Percentiles rank a stretch among this genome's conserved stretches.
phyloP scores from a whole-genome alignment of 257 asterid species.

The Fraxinus cuspidata region DNA sequence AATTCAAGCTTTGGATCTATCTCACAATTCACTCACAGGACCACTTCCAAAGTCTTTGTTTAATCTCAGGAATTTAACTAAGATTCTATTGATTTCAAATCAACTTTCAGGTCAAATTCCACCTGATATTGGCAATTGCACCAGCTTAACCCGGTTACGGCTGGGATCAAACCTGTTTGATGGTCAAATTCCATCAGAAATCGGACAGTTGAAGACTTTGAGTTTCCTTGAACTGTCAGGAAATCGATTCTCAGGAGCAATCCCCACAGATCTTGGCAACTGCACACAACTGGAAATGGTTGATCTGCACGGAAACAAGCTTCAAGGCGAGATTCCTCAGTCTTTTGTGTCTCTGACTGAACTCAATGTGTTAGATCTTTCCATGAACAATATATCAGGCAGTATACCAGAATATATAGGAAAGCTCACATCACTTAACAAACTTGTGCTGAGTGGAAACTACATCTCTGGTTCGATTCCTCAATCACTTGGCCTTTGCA shows the following conservation, averaged over 20 bases:
- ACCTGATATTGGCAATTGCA: slow-evolving; percentile 66
- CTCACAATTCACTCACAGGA: slow-evolving; percentile 60
- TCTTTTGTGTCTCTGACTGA: slow-evolving; percentile 50
- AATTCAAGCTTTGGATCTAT: slow-evolving; percentile 66
- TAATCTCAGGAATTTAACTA: slow-evolving; percentile 60
- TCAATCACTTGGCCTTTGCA: slow-evolving; percentile 52
- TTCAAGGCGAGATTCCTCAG: slow-evolving; percentile 56
- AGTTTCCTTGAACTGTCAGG: slow-evolving; percentile 66
- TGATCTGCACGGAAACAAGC: slow-evolving; percentile 60
- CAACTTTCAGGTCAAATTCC: slow-evolving; percentile 60
- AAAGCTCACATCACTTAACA: slow-evolving; percentile 55
- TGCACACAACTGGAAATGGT: slow-evolving; percentile 62
- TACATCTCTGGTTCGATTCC: slow-evolving; percentile 53
- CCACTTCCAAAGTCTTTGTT: slow-evolving; percentile 54
- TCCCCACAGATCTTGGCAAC: slow-evolving; percentile 61
- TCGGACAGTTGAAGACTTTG: slow-evolving; percentile 44
- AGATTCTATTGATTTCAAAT: slow-evolving; percentile 64
- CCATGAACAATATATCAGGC: slow-evolving; percentile 60
- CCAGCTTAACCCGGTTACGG: slow-evolving; percentile 55
- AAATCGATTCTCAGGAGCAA: slow-evolving; percentile 52
- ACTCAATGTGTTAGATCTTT: slow-evolving; percentile 64
- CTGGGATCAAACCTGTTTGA: slow-evolving; percentile 54
- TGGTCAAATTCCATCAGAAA: slow-evolving; percentile 56
- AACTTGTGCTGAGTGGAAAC: slow-evolving; percentile 57
- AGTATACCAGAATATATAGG: slow-evolving; percentile 56